Percentiles rank a stretch among this genome's conserved stretches.
Conservation (phyloP, 495 filamentous ascomycete species). For the Evansstolkia leycettana region DNA sequence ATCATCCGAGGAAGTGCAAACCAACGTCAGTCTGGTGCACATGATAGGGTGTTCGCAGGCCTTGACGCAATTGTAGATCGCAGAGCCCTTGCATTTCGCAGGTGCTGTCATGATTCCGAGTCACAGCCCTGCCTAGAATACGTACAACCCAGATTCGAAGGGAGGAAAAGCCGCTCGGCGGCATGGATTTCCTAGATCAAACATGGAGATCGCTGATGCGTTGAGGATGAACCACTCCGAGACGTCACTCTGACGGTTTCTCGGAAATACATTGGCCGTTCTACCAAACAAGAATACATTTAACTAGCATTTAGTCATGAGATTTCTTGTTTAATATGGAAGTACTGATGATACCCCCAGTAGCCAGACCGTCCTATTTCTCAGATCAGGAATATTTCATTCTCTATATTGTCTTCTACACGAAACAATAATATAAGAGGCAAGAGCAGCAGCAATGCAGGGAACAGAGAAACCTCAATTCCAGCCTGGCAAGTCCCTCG, state of each 20-base stretch:
- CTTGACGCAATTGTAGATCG: too few relatives aligned
- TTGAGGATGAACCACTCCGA: too few relatives aligned
- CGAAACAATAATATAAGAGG: not conserved
- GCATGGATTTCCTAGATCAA: not conserved
- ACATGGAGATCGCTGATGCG: not conserved
- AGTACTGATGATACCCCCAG: too few relatives aligned
- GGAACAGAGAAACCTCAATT: slow-evolving; percentile 21
- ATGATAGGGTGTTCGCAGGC: too few relatives aligned
- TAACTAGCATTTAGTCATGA: slow-evolving; percentile 1
- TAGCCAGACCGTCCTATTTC: too few relatives aligned
- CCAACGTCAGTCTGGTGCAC: too few relatives aligned
- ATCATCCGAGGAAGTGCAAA: too few relatives aligned
- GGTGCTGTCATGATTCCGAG: not conserved
- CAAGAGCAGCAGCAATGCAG: too few relatives aligned
- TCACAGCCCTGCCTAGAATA: not conserved
- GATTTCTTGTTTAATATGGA: too few relatives aligned
- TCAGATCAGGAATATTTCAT: too few relatives aligned
- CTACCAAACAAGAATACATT: not conserved
- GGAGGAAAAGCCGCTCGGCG: not conserved
- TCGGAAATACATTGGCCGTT: too few relatives aligned
- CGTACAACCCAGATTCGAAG: not conserved
- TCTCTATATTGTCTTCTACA: not conserved
- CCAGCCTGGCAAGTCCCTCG: slow-evolving; percentile 10
- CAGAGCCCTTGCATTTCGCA: not conserved
- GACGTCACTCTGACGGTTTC: slow-evolving; percentile 1